Evolutionary conservation across 495 filamentous ascomycete species (phyloP), one percentile per base, ranked within the genome.

Genomic region (Aspergillus mulundensis): DNA sequence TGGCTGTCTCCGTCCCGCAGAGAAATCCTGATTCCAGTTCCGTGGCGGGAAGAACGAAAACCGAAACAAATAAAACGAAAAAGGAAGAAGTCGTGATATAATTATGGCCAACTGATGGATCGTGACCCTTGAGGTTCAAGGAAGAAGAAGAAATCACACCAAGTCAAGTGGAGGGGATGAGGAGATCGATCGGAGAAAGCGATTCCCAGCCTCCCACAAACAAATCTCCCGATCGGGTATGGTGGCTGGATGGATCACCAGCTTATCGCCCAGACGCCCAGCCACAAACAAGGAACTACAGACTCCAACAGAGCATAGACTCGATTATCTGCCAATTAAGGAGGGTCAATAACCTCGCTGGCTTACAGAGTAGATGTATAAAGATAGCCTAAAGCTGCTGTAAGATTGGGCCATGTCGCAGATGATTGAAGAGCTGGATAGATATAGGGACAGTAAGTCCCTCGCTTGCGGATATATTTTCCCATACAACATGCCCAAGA

Each of bases 221-320:
- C 73, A 77, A 77, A 75, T 74, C 70, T 77, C 74, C 70, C 61
- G 47, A 73, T 70, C 40, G 21, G 67, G 72, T 53, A 64, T 67
- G 58, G 72, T 50, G 40, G 12, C 53, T 52, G 28, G 45, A 28
- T 28, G 3, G 25, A 28, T 57, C 56, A 57, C 45, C 3, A 42
- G 51, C 64, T 60, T 61, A 59, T 55, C 60, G 57, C 53, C 60
- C n/a, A n/a, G n/a, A n/a, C n/a, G n/a, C n/a, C n/a, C 50, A 60
- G 57, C 56, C 50, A 59, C 49, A 30, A 25, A n/a, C 41, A 44
- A 44, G 41, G n/a, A 40, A 40, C 32, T 15, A 28, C 25, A 28
- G 25, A 28, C 25, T 28, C 25, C 25, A 28, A 28, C 25, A 8
- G 25, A n/a, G n/a, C n/a, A n/a, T n/a, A n/a, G n/a, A n/a, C n/a